phyloP scores from a whole-genome alignment of 495 filamentous ascomycete genomes.

The Pseudevernia furfuracea region DNA sequence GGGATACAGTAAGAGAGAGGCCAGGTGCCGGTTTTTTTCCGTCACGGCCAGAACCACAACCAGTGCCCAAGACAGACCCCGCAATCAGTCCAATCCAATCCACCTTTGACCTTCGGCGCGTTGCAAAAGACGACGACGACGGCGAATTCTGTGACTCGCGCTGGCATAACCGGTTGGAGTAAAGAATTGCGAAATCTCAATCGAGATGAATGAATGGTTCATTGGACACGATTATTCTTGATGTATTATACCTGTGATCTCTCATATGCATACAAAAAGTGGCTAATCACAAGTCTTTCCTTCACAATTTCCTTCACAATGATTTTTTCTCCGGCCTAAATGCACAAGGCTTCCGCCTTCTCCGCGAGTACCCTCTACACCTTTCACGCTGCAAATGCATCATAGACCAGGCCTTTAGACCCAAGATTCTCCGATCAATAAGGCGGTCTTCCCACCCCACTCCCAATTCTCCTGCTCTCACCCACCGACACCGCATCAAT shows the following conservation, averaged over 20 bases:
- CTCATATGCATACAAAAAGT: background rate
- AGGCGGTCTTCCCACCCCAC: slow-evolving; percentile 18
- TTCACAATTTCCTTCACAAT: no score
- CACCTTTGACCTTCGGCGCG: no score
- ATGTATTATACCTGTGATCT: background rate
- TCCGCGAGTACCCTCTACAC: background rate
- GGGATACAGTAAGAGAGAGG: no score
- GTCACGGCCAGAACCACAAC: no score
- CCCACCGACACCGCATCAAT: slow-evolving; percentile 21
- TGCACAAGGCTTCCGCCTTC: background rate
- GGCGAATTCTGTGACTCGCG: no score
- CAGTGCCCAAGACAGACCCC: no score
- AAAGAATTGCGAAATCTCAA: no score
- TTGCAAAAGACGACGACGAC: no score
- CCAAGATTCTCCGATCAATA: slow-evolving; percentile 12
- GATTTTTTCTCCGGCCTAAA: background rate
- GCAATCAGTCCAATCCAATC: no score
- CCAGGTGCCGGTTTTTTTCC: no score
- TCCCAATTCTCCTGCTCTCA: slow-evolving; percentile 11
- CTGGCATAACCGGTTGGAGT: no score
- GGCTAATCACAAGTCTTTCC: background rate
- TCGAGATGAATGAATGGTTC: no score
- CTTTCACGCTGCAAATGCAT: background rate
- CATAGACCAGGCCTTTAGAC: background rate
- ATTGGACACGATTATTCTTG: background rate